These are phyloP conservation scores for Mycena rebaudengoi DNA, from an alignment of 768 basidiomycete genomes.

Conservation along the genomic window DNA sequence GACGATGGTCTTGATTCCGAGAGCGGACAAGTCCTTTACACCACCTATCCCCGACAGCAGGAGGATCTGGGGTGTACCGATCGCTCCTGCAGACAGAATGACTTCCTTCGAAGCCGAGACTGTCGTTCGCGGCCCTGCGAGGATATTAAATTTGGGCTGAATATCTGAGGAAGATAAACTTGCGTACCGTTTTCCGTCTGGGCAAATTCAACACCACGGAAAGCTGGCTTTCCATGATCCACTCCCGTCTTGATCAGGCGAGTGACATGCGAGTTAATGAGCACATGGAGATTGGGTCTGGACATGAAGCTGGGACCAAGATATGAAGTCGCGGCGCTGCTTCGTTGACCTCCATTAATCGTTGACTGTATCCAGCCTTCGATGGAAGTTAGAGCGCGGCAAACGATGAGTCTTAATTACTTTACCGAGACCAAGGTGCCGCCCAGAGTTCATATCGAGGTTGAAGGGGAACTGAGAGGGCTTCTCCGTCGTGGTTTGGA, in stretches of 20 bases:
- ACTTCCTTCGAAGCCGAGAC: conserved; percentile 36
- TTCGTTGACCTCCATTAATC: conserved; percentile 29
- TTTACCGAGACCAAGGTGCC: conserved; percentile 43
- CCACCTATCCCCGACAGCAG: conserved; percentile 34
- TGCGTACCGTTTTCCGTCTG: conserved; percentile 6
- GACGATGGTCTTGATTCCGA: conserved; percentile 26
- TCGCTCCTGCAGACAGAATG: conserved; percentile 38
- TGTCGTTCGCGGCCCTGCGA: not conserved
- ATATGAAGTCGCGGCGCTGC: conserved; percentile 38
- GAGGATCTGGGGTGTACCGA: conserved; percentile 36
- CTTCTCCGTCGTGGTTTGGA: conserved; percentile 36
- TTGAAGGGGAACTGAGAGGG: conserved; percentile 45
- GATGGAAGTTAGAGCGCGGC: no score
- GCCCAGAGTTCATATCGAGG: conserved; percentile 45
- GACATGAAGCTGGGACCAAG: conserved; percentile 29
- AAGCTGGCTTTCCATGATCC: not conserved
- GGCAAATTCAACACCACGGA: conserved; percentile 7
- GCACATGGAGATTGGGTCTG: conserved; percentile 36
- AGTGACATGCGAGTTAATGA: conserved; percentile 31
- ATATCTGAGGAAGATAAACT: no score
- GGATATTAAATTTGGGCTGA: no score
- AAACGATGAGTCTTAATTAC: not conserved
- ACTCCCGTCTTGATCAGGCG: conserved; percentile 21
- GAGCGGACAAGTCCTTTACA: not conserved
- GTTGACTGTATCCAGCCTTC: conserved; percentile 38